These are phyloP conservation scores for Lichtheimia hyalospora DNA, from an alignment of 371 early-diverging fungal species.

Conservation along the genomic window DNA sequence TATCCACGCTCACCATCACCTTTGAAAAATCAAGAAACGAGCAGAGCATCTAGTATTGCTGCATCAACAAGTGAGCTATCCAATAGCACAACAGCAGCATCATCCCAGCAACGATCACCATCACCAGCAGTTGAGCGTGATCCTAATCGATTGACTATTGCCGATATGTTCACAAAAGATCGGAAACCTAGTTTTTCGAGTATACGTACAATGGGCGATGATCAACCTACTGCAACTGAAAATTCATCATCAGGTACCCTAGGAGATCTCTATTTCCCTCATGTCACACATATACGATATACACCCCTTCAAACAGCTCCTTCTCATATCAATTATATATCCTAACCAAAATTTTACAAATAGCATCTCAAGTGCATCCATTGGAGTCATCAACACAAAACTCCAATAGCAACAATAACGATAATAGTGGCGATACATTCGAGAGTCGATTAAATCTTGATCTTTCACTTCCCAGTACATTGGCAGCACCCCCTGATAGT, in stretches of 20 bases:
- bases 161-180: slow-evolving; percentile 30
- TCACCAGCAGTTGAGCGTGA: slow-evolving; percentile 1
- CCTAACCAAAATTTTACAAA: too few species aligned
- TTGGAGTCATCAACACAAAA: slow-evolving; percentile 14
- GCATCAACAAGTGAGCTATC: background rate
- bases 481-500: background rate
- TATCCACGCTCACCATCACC: slow-evolving; percentile 10
- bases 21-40: background rate
- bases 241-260: too few species aligned
- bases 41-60: too few species aligned
- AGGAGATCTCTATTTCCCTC: too few species aligned
- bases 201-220: too few species aligned
- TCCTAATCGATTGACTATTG: slow-evolving; percentile 34
- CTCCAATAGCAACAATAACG: background rate
- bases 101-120: background rate
- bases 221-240: too few species aligned
- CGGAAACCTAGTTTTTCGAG: too few species aligned
- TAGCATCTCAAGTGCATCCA: too few species aligned
- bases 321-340: too few species aligned
- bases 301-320: too few species aligned
- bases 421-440: slow-evolving; percentile 10
- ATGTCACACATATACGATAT: too few species aligned
- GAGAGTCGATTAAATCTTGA: slow-evolving; percentile 13
- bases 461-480: slow-evolving; percentile 12
- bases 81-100: background rate